Evolutionary conservation across 2,329 filamentous ascomycete species (phyloP), one percentile per base, ranked within the genome.

Genomic region (Aspergillus hortae): DNA sequence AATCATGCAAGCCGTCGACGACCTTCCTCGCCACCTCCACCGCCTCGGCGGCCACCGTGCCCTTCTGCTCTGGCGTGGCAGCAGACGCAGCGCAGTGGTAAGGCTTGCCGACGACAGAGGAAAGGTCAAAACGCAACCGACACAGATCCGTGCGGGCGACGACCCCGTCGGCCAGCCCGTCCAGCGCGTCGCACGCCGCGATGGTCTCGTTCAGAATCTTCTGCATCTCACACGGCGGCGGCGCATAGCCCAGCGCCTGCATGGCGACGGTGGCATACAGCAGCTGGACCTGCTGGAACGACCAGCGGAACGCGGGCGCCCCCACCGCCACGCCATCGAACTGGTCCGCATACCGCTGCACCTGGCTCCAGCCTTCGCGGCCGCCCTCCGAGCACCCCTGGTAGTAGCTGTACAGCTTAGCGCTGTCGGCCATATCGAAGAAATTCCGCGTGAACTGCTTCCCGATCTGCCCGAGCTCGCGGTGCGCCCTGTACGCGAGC

Each of bases 381-480:
- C 78, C 80, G 17, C 79, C 79, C 47, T 82, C 79, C 11, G 78
- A 81, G 63, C 80, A 82, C 3, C 78, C 79, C 55, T 80, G 73
- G 57, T 77, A 82, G 66, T 81, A 82, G 4, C 77, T 67, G 49
- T 69, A 69, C 44, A 69, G 15, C 53, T 66, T 69, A 21, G 54
- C 46, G 35, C 49, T 49, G 33, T 53, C 47, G n/a, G 56, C 51
- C 44, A 62, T 47, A 36, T 62, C 65, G 60, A 75, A 79, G 61
- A 78, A 71, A 9, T 67, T 69, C 33, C 66, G 67, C 4, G 76
- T 70, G 27, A 78, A 67, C 42, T 68, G 63, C 59, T 78, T 78
- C 17, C 75, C 77, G 10, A 79, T 61, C 7, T 65, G 57, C 9
- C 74, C 78, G 71, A 81, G 74, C 62, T 83, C 80, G 42, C 75